Percentiles rank a stretch among this genome's conserved stretches.
These are phyloP conservation scores for Cerrena zonata DNA, from an alignment of 1,284 basidiomycete genomes.

Conservation along the genomic window DNA sequence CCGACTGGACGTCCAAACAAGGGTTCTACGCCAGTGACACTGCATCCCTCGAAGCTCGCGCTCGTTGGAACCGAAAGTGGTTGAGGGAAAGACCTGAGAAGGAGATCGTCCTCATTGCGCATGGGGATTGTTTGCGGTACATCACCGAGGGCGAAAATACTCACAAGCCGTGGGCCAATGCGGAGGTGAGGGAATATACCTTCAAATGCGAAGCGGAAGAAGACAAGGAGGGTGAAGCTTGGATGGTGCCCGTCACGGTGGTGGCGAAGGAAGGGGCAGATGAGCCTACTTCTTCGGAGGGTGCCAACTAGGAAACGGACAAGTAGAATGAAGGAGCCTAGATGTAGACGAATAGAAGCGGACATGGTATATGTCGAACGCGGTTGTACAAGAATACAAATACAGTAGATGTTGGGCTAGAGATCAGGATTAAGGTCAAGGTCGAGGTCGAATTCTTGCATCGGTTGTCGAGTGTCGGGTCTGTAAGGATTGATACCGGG, in stretches of 20 bases:
- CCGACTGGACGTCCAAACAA: constrained; percentile 29
- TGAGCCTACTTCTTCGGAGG: constrained; percentile 23
- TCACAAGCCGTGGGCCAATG: constrained; percentile 26
- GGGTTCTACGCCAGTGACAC: constrained; percentile 26
- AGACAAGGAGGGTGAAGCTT: constrained; percentile 22
- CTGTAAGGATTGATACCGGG: constrained; percentile 63
- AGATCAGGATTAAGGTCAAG: constrained; percentile 75
- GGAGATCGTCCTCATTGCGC: constrained; percentile 29
- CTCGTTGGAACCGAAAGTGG: constrained; percentile 29
- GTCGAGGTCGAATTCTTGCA: constrained; percentile 66
- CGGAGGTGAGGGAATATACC: constrained; percentile 28
- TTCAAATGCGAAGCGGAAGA: constrained; percentile 24
- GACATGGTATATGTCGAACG: neutral
- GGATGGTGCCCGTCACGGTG: constrained; percentile 19
- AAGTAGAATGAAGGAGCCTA: neutral
- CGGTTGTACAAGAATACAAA: neutral
- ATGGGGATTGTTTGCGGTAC: constrained; percentile 28
- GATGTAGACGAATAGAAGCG: neutral
- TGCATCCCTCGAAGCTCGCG: constrained; percentile 22
- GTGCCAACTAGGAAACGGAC: neutral
- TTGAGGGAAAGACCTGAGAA: constrained; percentile 28
- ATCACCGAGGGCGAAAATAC: constrained; percentile 24
- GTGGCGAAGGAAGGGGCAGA: constrained; percentile 21
- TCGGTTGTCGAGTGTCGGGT: constrained; percentile 55
- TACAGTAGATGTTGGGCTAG: constrained; percentile 20